Evolutionary conservation across 2,329 filamentous ascomycete species (phyloP).

Genomic region (Stylonectria norvegica): DNA sequence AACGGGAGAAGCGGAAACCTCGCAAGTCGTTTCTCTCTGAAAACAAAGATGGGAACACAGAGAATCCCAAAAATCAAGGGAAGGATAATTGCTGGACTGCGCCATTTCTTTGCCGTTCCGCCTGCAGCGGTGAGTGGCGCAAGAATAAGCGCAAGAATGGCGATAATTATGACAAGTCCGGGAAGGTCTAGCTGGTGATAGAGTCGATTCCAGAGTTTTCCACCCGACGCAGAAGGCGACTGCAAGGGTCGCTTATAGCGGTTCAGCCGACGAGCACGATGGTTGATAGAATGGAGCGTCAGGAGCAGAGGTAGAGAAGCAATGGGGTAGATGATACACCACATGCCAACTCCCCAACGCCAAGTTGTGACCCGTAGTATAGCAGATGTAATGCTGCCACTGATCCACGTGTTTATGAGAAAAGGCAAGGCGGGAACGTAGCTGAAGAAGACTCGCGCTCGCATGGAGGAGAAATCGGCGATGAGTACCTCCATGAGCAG

Average conservation of each 20-base stretch:
- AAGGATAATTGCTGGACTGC: constrained; percentile 46
- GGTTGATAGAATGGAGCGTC: constrained; percentile 36
- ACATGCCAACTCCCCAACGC: constrained; percentile 65
- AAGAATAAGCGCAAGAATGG: constrained; percentile 45
- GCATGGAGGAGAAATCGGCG: constrained; percentile 57
- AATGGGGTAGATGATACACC: constrained; percentile 57
- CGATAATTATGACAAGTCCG: constrained; percentile 45
- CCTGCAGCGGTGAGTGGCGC: constrained; percentile 54
- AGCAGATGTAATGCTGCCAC: constrained; percentile 52
- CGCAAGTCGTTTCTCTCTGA: constrained; percentile 51
- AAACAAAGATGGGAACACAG: constrained; percentile 46
- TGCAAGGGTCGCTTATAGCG: constrained; percentile 22
- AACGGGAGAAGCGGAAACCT: constrained; percentile 55
- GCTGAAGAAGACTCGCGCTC: constrained; percentile 58
- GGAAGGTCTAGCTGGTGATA: constrained; percentile 55
- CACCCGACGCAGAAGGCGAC: no score
- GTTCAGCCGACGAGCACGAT: constrained; percentile 12
- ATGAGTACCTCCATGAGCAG: constrained; percentile 59
- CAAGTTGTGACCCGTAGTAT: constrained; percentile 51
- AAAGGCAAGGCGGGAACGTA: constrained; percentile 60
- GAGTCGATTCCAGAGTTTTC: no score
- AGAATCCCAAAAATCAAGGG: constrained; percentile 50
- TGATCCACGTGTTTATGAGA: constrained; percentile 62
- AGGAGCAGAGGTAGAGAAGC: constrained; percentile 52
- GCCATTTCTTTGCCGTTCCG: constrained; percentile 46